Evolutionary conservation across 2,329 filamentous ascomycete genomes (phyloP), one percentile per base, ranked within the genome.

Genomic region (Teratosphaeria viscida): DNA sequence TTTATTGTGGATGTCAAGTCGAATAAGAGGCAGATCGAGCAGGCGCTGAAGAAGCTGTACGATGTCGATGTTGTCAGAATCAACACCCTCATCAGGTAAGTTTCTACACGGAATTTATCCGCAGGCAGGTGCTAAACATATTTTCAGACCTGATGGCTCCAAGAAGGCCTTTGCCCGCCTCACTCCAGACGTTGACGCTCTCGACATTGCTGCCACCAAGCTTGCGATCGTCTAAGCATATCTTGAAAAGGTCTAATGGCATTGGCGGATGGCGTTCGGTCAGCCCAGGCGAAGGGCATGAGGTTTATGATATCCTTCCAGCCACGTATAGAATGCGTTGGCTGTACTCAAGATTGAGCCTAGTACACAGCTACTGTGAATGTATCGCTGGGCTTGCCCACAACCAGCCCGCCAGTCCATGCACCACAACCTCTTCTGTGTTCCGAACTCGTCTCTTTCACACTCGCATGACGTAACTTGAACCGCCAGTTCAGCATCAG

Each of bases 11-110:
- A 75, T 62, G 66, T 68, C 67, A 95, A 95, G 88, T 87, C 92
- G 79, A 99, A 99, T 87, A 99, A 99, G 90, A 87, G 91, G 77
- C 94, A 99, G 84, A 99, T 99, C 83, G 96, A 96, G 86, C 83
- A 86, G 73, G 89, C 92, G 66, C 83, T 99, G 70, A 99, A 97
- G 91, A 96, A 94, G 87, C 88, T 97, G 70, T 99, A 99, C 80
- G 94, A 97, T 78, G 94, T 99, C 69, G 92, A 96, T 76, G 89
- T 85, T 72, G 82, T 97, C 81, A 97, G 97, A 89, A 91, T 99
- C 84, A 99, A 99, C 87, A 99, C 94, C 71, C 85, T 99, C 71
- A 92, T 99, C 83, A 89, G 92, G 89, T 92, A 85, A 61, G 67
- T 57, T 11, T 57, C 43, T 49, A 10, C 39, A 32, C 56, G 19